Conservation (phyloP, 208 protist genomes). For the Porcisia deanei region DNA sequence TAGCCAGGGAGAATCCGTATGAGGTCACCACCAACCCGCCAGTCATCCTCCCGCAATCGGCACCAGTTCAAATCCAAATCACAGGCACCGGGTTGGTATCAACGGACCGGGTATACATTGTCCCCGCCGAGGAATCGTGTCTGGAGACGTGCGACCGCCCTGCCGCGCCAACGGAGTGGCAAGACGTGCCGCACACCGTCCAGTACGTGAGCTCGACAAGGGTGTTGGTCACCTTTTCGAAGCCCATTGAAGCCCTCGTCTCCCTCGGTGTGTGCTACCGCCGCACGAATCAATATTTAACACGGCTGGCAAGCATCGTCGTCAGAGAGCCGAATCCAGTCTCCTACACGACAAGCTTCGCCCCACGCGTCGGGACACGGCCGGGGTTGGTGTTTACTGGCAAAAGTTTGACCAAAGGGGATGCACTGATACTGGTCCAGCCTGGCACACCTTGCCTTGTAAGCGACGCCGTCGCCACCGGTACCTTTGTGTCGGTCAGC, state of each 20-base stretch:
- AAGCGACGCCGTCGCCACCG: slow-evolving; percentile 48
- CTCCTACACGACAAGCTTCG: slow-evolving; percentile 70
- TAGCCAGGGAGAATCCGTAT: slow-evolving; percentile 56
- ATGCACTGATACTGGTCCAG: slow-evolving; percentile 67
- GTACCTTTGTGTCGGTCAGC: slow-evolving; percentile 37
- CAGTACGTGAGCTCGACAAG: slow-evolving; percentile 45
- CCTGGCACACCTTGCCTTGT: slow-evolving; percentile 45
- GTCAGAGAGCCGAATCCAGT: slow-evolving; percentile 70
- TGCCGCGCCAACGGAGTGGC: slow-evolving; percentile 50
- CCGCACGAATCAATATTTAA: slow-evolving; percentile 51
- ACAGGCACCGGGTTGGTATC: slow-evolving; percentile 43
- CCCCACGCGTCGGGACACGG: slow-evolving; percentile 75
- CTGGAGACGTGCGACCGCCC: slow-evolving; percentile 66
- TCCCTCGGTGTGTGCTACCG: slow-evolving; percentile 83
- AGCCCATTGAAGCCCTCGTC: slow-evolving; percentile 37
- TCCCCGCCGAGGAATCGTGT: slow-evolving; percentile 49
- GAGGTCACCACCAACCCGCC: slow-evolving; percentile 45
- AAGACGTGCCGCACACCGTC: slow-evolving; percentile 40
- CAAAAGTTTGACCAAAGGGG: slow-evolving; percentile 41
- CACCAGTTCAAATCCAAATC: slow-evolving; percentile 50
- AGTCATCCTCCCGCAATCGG: slow-evolving; percentile 51
- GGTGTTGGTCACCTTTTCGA: slow-evolving; percentile 46
- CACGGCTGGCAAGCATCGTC: slow-evolving; percentile 49
- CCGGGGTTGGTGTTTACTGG: slow-evolving; percentile 78
- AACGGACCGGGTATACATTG: slow-evolving; percentile 68